phyloP scores from a whole-genome alignment of 805 yeast species.

The Saccharomycopsis babjevae region DNA sequence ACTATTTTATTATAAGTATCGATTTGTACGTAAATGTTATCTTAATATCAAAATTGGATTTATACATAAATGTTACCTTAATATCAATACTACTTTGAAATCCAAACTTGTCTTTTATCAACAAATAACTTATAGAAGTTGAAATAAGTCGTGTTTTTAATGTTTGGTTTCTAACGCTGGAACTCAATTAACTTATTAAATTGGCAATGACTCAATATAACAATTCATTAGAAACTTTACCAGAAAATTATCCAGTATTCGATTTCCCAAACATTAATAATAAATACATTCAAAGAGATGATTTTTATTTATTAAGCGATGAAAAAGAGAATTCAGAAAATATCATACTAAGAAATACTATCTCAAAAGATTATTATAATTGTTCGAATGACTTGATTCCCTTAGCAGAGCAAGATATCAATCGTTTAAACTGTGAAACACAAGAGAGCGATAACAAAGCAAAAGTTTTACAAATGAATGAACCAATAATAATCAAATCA shows the following conservation, averaged over 20 bases:
- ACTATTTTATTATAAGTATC: too few species aligned
- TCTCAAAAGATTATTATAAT: neutral
- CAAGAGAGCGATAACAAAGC: neutral
- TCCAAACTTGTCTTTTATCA: too few species aligned
- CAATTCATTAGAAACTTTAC: constrained; percentile 17
- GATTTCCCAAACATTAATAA: constrained; percentile 7
- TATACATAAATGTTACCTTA: too few species aligned
- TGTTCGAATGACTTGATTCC: neutral
- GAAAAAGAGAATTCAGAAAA: neutral
- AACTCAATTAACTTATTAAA: neutral
- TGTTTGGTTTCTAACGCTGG: neutral
- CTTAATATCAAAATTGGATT: too few species aligned
- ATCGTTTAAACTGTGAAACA: neutral
- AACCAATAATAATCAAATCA: neutral
- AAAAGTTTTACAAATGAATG: neutral
- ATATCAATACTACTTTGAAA: too few species aligned
- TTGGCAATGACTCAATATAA: neutral
- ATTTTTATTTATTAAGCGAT: neutral
- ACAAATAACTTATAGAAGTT: too few species aligned
- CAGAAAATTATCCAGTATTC: constrained; percentile 17
- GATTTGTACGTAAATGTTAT: neutral
- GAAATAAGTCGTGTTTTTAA: neutral
- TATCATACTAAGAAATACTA: neutral
- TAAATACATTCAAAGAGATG: constrained; percentile 1
- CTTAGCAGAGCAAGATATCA: neutral